Base-by-base conservation (phyloP, 768 basidiomycete genomes). In the Tylopilus balloui region DNA sequence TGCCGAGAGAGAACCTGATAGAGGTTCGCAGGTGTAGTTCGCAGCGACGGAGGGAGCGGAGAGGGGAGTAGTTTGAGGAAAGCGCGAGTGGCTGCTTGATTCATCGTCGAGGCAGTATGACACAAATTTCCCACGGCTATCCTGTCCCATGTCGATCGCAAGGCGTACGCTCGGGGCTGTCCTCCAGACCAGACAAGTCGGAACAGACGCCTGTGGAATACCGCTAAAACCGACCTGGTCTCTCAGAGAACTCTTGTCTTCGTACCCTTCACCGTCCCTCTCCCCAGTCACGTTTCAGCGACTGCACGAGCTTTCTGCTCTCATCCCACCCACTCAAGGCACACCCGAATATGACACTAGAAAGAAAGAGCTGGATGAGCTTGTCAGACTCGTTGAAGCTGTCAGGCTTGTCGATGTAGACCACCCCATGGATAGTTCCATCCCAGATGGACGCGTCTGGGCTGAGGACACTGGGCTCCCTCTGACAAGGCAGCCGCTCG, bases 331-430 rank as follows among this genome's bases (percentile, higher is more conserved):
- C 2, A 62, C 71, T 40, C 72, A 79, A 50, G 79, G 77, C 31
- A 79, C 86, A 1, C 59, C 63, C 6, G 78, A 81, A 50, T 77
- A 83, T 54, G 57, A 62, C 3, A 62, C 65, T 17, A 68, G 86
- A 36, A 84, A 79, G 51, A 52, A 56, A 35, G 81, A 87, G 53
- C 66, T 92, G 53, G 83, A 85, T 55, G 83, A 84, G 45, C 77
- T 92, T 42, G 71, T 91, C 48, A 78, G 75, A 53, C 73, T 92
- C 10, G 89, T 92, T 13, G 88, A 92, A 60, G 89, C 89, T 3
- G 88, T 91, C 45, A 86, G 79, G 64, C 64, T 86, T 21, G 81
- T 85, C 37, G 67, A 77, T 20, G 43, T 67, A 13, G 60, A 62
- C n/a, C 42, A 29, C 40, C 72, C 59, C 73, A 36, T 47, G 40